Evolutionary conservation across 352 stramenopile species (phyloP), one percentile per base, ranked within the genome.

Genomic region (Phytophthora lateralis): DNA sequence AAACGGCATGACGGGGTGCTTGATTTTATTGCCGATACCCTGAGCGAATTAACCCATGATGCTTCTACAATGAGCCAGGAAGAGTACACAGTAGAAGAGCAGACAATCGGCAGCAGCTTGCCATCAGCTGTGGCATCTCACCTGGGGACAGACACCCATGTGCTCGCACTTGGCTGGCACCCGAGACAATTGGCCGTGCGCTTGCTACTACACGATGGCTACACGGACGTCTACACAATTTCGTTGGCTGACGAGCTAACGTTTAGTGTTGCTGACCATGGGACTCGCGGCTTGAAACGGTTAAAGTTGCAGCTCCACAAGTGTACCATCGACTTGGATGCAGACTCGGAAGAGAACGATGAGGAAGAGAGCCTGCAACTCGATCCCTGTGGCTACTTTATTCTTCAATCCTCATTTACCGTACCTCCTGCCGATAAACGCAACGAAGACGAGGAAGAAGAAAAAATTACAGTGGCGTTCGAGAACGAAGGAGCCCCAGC

Each of bases 171-270:
- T 38, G 72, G 63, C 24, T 65, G 55, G 48, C 59, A 63, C 39
- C 29, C 53, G 4, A 39, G 60, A 11, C 56, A 52, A 29, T 39
- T 52, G 18, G 56, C 49, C 4, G 61, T 69, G 11, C 44, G 34
- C 4, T 43, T 63, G 10, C 45, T 83, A 6, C 59, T 81, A 4
- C 51, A 41, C n/a, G 43, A 64, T 6, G 66, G 72, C 21, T 75
- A 71, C 29, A 52, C 51, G 20, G 50, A 76, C 8, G 38, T 84
- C 15, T 81, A 78, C 50, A 67, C 46, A 2, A 42, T 83, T 14
- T 66, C 66, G 0, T 4, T 66, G 21, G 29, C 47, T 48, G 48
- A 66, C 20, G 24, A 66, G 11, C 10, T 57, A n/a, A 57, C 52
- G 9, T 59, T 59, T 3, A 59, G 17, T 42, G 30, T 64, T 30